Evolutionary conservation across 495 filamentous ascomycete genomes (phyloP).

Genomic region (Venustampulla echinocandica): DNA sequence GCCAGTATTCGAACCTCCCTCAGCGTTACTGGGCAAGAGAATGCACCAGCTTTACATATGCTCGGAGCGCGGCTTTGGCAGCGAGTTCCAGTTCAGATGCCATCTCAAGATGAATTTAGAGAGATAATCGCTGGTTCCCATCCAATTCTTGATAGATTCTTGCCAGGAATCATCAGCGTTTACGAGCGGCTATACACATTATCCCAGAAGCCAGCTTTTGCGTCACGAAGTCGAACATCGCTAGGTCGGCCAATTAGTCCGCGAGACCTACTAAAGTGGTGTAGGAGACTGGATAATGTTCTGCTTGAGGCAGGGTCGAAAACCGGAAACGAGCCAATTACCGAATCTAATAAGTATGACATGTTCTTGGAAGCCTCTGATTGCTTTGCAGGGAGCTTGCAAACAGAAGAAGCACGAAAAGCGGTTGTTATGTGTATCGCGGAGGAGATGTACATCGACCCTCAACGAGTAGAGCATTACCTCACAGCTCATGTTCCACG

Average conservation of each 20-base stretch:
- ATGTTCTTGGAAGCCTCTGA: conserved; percentile 89
- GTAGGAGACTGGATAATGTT: conserved; percentile 57
- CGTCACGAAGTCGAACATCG: conserved; percentile 44
- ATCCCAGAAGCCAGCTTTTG: conserved; percentile 41
- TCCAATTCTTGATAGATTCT: conserved; percentile 59
- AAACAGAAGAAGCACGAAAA: conserved; percentile 51
- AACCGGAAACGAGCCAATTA: conserved; percentile 65
- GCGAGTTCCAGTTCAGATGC: conserved; percentile 56
- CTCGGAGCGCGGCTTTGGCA: conserved; percentile 81
- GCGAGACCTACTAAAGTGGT: conserved; percentile 86
- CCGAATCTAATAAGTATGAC: conserved; percentile 62
- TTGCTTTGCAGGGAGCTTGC: conserved; percentile 73
- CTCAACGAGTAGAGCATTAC: conserved; percentile 64
- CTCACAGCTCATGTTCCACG: conserved; percentile 58
- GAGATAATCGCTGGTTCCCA: conserved; percentile 62
- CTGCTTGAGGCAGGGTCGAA: conserved; percentile 50
- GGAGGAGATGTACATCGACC: conserved; percentile 74
- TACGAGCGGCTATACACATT: conserved; percentile 57
- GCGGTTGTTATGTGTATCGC: conserved; percentile 62
- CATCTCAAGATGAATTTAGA: conserved; percentile 60
- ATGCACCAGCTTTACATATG: conserved; percentile 42
- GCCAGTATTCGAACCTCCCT: conserved; percentile 76
- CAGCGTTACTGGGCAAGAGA: conserved; percentile 63
- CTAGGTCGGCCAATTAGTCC: conserved; percentile 56
- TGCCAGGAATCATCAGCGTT: conserved; percentile 63